Conservation (phyloP, 352 stramenopile species). For the Bremia lactucae region DNA sequence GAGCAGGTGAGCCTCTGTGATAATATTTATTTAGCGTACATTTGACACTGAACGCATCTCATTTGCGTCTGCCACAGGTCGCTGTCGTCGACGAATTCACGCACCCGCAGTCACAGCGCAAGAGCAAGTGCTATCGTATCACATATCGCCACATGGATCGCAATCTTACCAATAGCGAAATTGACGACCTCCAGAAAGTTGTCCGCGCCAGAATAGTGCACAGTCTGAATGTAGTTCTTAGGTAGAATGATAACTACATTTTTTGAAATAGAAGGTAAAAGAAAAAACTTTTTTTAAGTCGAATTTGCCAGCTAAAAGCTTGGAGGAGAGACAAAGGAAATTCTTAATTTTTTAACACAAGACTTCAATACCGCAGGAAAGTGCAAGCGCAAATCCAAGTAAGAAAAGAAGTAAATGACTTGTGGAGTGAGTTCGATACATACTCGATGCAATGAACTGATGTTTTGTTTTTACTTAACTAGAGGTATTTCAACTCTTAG, state of each 20-base stretch:
- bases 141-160: slow-evolving; percentile 98
- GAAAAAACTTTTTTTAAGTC: too few species aligned
- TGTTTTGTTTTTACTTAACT: too few species aligned
- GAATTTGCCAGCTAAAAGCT: too few species aligned
- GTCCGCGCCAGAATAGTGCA: slow-evolving; percentile 71
- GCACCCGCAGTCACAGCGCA: slow-evolving; percentile 92
- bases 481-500: too few species aligned
- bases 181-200: slow-evolving; percentile 90
- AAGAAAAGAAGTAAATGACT: too few species aligned
- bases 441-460: too few species aligned
- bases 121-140: slow-evolving; percentile 97
- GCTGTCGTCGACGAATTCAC: slow-evolving; percentile 94
- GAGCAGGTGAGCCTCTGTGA: slow-evolving; percentile 66
- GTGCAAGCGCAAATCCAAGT: too few species aligned
- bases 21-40: not conserved
- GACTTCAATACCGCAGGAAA: too few species aligned
- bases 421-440: too few species aligned
- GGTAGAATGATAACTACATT: too few species aligned
- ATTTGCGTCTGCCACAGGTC: slow-evolving; percentile 14
- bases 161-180: slow-evolving; percentile 97
- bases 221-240: slow-evolving; percentile 85
- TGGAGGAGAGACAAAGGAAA: too few species aligned
- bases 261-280: slow-evolving; percentile 6
- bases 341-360: too few species aligned
- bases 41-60: not conserved